phyloP scores from a whole-genome alignment of 2,329 filamentous ascomycete genomes.

The Biscogniauxia mediterranea region DNA sequence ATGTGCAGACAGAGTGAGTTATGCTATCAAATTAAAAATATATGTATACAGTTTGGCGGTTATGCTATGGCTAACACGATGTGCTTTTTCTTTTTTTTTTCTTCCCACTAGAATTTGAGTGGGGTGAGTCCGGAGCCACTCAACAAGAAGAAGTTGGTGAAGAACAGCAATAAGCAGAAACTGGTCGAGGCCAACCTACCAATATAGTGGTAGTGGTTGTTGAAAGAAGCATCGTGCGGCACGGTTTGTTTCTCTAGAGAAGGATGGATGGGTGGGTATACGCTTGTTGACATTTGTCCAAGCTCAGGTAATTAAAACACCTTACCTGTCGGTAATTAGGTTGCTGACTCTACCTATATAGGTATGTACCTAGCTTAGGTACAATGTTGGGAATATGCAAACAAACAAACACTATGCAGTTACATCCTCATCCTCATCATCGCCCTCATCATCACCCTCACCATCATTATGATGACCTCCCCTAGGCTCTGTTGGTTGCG shows the following conservation, averaged over 20 bases:
- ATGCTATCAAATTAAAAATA: neutral
- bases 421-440: neutral
- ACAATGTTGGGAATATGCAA: no score
- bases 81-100: no score
- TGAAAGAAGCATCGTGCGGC: neutral
- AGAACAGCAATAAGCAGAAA: conserved; percentile 16
- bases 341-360: no score
- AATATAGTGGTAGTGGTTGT: neutral
- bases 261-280: no score
- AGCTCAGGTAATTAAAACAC: no score
- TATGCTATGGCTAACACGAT: conserved; percentile 6
- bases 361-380: no score
- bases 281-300: no score
- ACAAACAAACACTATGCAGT: no score
- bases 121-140: conserved; percentile 21
- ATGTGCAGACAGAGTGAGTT: conserved; percentile 91
- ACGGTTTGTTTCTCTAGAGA: no score
- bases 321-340: no score
- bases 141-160: conserved; percentile 18
- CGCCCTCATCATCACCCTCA: neutral
- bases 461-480: no score
- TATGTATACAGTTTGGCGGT: neutral
- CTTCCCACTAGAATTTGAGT: conserved; percentile 32
- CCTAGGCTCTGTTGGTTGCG: no score
- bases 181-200: neutral